Percentiles rank a stretch among this genome's conserved stretches.
Conservation (phyloP, 176 grass and related monocot genomes). For the Raddia distichophylla region DNA sequence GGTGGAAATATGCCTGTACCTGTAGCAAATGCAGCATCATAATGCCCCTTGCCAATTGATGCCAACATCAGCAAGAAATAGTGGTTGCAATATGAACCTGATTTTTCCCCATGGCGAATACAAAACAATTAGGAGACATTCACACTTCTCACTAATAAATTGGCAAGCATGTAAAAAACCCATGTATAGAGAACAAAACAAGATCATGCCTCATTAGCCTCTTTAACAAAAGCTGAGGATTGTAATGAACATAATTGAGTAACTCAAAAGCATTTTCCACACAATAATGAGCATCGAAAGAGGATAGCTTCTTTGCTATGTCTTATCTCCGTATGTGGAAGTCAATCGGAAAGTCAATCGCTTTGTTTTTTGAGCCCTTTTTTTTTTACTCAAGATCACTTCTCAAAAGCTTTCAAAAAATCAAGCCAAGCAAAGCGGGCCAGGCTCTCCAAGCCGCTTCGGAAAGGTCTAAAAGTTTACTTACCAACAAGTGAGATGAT, state of each 20-base stretch:
- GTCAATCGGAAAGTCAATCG: too few species aligned
- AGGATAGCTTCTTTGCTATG: background rate
- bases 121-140: conserved; percentile 25
- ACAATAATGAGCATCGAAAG: conserved; percentile 2
- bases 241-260: conserved; percentile 15
- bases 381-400: too few species aligned
- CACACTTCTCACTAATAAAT: conserved; percentile 19
- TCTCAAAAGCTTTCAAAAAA: too few species aligned
- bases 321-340: too few species aligned
- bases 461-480: too few species aligned
- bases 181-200: conserved; percentile 20
- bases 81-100: conserved; percentile 93
- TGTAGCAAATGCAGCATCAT: conserved; percentile 74
- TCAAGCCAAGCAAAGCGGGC: too few species aligned
- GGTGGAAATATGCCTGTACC: conserved; percentile 46
- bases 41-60: conserved; percentile 86
- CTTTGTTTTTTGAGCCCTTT: too few species aligned
- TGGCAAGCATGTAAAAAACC: conserved; percentile 4
- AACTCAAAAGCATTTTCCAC: conserved; percentile 31
- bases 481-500: too few species aligned
- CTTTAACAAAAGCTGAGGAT: conserved; percentile 24
- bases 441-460: too few species aligned
- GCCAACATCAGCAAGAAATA: conserved; percentile 96
- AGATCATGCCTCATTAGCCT: background rate
- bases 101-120: conserved; percentile 41